Evolutionary conservation across 192 early-diverging fungal genomes (phyloP).

Genomic region (Podila epigama): DNA sequence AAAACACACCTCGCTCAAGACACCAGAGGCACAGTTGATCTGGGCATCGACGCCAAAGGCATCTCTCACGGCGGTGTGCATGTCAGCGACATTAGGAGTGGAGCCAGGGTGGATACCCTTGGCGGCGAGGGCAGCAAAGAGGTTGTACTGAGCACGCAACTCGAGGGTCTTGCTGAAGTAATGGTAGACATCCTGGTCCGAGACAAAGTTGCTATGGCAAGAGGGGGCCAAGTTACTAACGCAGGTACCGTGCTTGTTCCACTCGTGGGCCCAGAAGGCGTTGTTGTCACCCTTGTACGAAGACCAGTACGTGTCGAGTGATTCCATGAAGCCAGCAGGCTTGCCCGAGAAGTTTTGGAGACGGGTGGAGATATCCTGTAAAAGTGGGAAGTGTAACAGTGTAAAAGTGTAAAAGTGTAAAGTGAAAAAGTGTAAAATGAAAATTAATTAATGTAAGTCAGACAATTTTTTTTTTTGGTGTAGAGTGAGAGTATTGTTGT

Average conservation of each 20-base stretch:
- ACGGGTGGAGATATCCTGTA: conserved; percentile 56
- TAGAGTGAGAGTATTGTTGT: too few species aligned
- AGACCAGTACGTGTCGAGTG: conserved; percentile 77
- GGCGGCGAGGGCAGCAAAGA: conserved; percentile 54
- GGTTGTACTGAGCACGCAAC: conserved; percentile 66
- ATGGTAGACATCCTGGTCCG: conserved; percentile 61
- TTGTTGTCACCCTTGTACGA: conserved; percentile 80
- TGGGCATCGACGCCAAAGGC: conserved; percentile 48
- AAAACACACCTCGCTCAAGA: conserved; percentile 47
- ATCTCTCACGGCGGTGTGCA: conserved; percentile 46
- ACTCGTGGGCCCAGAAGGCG: conserved; percentile 85
- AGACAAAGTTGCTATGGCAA: conserved; percentile 58
- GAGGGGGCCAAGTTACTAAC: conserved; percentile 67
- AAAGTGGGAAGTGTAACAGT: too few species aligned
- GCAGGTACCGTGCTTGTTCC: conserved; percentile 85
- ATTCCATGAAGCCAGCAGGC: conserved; percentile 35
- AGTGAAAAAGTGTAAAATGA: neutral
- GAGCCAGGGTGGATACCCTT: conserved; percentile 58
- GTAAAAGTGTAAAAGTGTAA: neutral
- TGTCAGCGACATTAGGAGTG: conserved; percentile 42
- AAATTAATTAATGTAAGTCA: neutral
- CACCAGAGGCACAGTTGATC: conserved; percentile 52
- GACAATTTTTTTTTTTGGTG: neutral
- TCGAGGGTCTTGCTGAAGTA: conserved; percentile 64
- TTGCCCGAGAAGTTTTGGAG: conserved; percentile 48